Base-by-base conservation (phyloP, 148 eudicot species). In the Spergularia bocconei region DNA sequence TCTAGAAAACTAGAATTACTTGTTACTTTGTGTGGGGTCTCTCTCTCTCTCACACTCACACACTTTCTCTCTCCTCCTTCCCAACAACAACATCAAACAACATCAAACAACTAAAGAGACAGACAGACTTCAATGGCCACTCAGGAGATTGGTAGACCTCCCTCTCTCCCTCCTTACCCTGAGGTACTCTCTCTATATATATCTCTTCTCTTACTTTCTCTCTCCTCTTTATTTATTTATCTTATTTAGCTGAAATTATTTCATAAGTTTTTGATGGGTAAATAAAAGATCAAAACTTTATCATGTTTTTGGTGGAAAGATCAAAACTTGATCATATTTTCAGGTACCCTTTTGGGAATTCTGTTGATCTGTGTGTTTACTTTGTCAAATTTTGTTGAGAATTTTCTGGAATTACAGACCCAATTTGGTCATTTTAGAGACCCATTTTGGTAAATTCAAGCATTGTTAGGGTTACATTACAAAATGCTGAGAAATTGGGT, bases 131-230 rank as follows among this genome's bases (percentile, higher is more conserved):
- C 84, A 67, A 84, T 84, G 86, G 86, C 82, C 44, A 68, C 82
- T 68, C 56, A 75, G 44, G 73, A 75, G 52, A 14, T 81, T 56
- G 79, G 75, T 72, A 78, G 25, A 51, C 75, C 74, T 68, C 81
- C 64, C 58, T 78, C 74, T 17, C 71, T 78, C 79, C 84, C 84
- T 52, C 81, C 86, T 19, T 84, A 84, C 69, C 76, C 86, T 69
- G 82, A 84, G 86, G 86, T 84, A 81, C 21, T 16, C 11, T 58
- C 11, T 39, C 10, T 20, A 0, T n/a, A n/a, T n/a, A n/a, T n/a
- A 1, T 20, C 39, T 25, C 52, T 20, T 52, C 10, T 12, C 33
- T 23, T 23, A 41, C 20, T 17, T 29, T 56, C 21, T 33, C 15
- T 51, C 25, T 39, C 13, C 4, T 11, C 6, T 6, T 39, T 15